phyloP scores from a whole-genome alignment of 768 basidiomycete species.

The Antrodiella citrinella region DNA sequence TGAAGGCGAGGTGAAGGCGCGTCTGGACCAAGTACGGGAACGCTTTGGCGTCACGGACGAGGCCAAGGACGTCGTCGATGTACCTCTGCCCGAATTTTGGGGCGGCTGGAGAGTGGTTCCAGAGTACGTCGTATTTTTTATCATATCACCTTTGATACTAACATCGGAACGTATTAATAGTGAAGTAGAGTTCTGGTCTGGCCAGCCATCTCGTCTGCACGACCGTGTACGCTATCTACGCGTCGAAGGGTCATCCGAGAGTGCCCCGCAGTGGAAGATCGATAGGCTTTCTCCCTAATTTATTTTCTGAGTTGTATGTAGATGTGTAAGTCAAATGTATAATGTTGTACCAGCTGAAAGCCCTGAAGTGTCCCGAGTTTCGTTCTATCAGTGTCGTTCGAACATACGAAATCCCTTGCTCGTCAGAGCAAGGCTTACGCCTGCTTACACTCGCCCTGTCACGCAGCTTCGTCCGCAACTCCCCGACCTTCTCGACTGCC shows the following conservation, averaged over 20 bases:
- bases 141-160: slow-evolving; percentile 1
- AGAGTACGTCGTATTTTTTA: slow-evolving; percentile 41
- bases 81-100: slow-evolving; percentile 88
- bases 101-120: slow-evolving; percentile 96
- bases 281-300: slow-evolving; percentile 69
- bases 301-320: background rate
- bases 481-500: slow-evolving; percentile 75
- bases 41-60: slow-evolving; percentile 41
- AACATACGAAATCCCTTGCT: too few species aligned
- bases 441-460: too few species aligned
- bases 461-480: slow-evolving; percentile 63
- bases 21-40: slow-evolving; percentile 49
- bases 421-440: too few species aligned
- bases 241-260: slow-evolving; percentile 37
- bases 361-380: too few species aligned
- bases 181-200: slow-evolving; percentile 97
- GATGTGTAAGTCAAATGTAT: too few species aligned
- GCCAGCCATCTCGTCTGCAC: slow-evolving; percentile 89
- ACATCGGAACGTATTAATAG: slow-evolving; percentile 31
- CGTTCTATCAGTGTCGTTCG: too few species aligned
- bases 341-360: too few species aligned
- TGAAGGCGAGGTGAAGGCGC: slow-evolving; percentile 59
- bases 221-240: slow-evolving; percentile 79
- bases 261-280: slow-evolving; percentile 61
- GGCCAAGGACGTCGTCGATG: slow-evolving; percentile 33